A percentile compares a stretch with the other conserved stretches of the same genome.
These are phyloP conservation scores for Pleurotus citrinopileatus DNA, from an alignment of 768 basidiomycete genomes.

Conservation along the genomic window DNA sequence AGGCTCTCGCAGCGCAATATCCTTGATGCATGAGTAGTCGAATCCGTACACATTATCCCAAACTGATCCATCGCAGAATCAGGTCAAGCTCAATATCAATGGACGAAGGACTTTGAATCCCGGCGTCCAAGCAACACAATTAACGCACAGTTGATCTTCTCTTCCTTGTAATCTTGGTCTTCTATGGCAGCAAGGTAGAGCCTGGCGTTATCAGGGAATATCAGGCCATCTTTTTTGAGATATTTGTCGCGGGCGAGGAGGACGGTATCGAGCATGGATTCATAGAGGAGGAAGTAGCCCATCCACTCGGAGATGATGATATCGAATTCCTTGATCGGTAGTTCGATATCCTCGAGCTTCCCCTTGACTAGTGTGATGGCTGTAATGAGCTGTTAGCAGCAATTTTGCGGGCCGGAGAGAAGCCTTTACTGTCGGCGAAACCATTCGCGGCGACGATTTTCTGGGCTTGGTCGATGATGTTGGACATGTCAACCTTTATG, in stretches of 20 bases:
- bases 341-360: conserved; percentile 89
- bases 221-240: conserved; percentile 84
- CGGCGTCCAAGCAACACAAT: background rate
- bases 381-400: conserved; percentile 25
- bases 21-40: conserved; percentile 99
- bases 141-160: conserved; percentile 95
- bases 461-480: conserved; percentile 98
- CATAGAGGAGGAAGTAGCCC: conserved; percentile 99
- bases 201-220: conserved; percentile 95
- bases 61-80: conserved; percentile 48
- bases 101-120: background rate
- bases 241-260: conserved; percentile 96
- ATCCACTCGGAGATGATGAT: conserved; percentile 99
- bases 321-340: conserved; percentile 91
- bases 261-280: conserved; percentile 99
- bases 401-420: conserved; percentile 7
- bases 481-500: conserved; percentile 96
- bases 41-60: conserved; percentile 99
- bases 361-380: conserved; percentile 96
- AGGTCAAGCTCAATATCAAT: conserved; percentile 9
- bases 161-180: conserved; percentile 99
- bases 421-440: conserved; percentile 83
- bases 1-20: conserved; percentile 94
- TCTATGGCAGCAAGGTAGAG: conserved; percentile 96
- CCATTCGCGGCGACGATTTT: conserved; percentile 97